Base-by-base conservation (phyloP, 2,329 filamentous ascomycete species). In the Clathrospora elynae region DNA sequence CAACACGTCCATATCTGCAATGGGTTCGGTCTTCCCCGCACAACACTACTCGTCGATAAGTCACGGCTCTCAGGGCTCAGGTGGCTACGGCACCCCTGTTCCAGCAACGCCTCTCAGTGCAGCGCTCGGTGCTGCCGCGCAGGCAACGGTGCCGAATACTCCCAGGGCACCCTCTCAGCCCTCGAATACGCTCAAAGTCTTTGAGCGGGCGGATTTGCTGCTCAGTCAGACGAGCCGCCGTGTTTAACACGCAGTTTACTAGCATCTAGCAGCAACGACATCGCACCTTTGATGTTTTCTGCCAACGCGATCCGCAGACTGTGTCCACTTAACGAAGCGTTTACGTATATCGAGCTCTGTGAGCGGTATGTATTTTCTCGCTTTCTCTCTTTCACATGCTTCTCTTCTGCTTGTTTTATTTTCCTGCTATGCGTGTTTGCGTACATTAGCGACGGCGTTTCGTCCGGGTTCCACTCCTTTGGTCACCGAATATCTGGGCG, bases 71-170 rank as follows among this genome's bases (percentile, higher is more conserved):
- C 54, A 60, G 36, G 57, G 61, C 18, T 66, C 63, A 12, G 60
- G 53, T 35, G 78, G 75, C 9, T 79, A 79, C 32, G 75, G 78
- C 14, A 73, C 79, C 7, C 76, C 80, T 8, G 73, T 90, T 24
- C 90, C 91, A 6, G 90, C 93, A 61, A 96, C 91, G 1, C 91
- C 92, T 6, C 80, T 96, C 49, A 93, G 88, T 58, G 91, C 90
- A 11, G 91, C 91, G 1, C 77, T 96, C 4, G 92, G 91, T 0
- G 90, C 91, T 5, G 91, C 91, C 13, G 88, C 90, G 40, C 90
- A 95, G 70, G 90, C 91, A 1, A 96, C 90, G 0, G 85, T 96
- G 8, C 87, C 89, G 3, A 88, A 88, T 35, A 70, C 64, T 10
- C 66, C 64, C 16, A 62, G 61, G 23, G 55, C 61, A 18, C 50